A percentile compares a stretch with the other conserved stretches of the same genome.
These are phyloP conservation scores for Dendrobium catenatum DNA, from an alignment of 106 monocot species.

Conservation along the genomic window DNA sequence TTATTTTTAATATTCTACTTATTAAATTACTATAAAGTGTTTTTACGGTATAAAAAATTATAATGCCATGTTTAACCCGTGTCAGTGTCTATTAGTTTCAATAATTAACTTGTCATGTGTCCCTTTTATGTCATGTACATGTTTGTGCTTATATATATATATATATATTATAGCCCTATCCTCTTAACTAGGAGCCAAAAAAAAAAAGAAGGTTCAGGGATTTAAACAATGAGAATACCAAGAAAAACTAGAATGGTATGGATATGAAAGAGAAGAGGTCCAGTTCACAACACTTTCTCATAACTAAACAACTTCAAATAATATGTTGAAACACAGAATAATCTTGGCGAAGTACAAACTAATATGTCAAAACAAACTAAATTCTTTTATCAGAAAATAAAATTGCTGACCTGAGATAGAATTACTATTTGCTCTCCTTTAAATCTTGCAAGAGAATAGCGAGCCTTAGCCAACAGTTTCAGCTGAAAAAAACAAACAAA, in stretches of 20 bases:
- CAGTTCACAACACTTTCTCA: not conserved
- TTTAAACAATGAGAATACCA: not conserved
- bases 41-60: too few relatives aligned
- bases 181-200: not conserved
- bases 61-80: too few relatives aligned
- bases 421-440: slow-evolving; percentile 86
- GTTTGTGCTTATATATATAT: too few relatives aligned
- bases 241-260: not conserved
- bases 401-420: slow-evolving; percentile 73
- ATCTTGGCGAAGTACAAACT: not conserved
- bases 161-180: not conserved
- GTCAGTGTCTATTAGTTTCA: too few relatives aligned
- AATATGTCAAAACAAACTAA: not conserved
- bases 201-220: not conserved
- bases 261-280: not conserved
- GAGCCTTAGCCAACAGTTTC: slow-evolving; percentile 86
- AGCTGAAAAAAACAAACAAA: slow-evolving; percentile 22
- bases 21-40: too few relatives aligned
- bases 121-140: too few relatives aligned
- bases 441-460: slow-evolving; percentile 87
- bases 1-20: too few relatives aligned
- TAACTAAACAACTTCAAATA: not conserved
- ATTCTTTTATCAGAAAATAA: not conserved
- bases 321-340: not conserved
- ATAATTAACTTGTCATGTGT: too few relatives aligned